These are phyloP conservation scores for Lactarius vividus DNA, from an alignment of 768 basidiomycete species.

Conservation along the genomic window DNA sequence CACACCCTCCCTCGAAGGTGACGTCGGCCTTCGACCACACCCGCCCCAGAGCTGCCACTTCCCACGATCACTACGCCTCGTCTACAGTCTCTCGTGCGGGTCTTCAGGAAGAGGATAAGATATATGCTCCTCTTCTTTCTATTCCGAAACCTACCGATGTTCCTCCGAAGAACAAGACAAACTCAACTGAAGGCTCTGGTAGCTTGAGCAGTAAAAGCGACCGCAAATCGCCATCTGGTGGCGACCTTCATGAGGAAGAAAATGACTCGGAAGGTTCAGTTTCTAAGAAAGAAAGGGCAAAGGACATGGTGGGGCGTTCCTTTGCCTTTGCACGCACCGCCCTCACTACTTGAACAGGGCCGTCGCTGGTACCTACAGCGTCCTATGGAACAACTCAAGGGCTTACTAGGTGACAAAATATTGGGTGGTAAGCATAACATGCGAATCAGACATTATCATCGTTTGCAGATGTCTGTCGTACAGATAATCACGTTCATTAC, in stretches of 20 bases:
- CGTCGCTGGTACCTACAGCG: constrained; percentile 26
- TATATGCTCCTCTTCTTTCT: constrained; percentile 16
- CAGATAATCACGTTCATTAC: constrained; percentile 9
- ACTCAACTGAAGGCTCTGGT: background rate
- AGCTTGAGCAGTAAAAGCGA: constrained; percentile 1
- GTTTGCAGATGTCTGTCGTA: background rate
- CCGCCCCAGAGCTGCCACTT: background rate
- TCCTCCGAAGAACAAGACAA: background rate
- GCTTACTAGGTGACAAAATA: constrained; percentile 24
- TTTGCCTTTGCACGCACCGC: background rate
- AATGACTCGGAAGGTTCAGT: background rate
- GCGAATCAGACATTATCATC: background rate
- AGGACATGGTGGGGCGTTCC: constrained; percentile 13
- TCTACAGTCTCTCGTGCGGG: background rate
- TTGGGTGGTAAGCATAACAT: constrained; percentile 2
- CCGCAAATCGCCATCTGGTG: background rate
- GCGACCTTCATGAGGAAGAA: background rate
- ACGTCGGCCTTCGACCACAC: background rate
- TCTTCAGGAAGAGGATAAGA: background rate
- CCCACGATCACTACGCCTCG: background rate
- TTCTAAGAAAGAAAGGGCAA: constrained; percentile 13
- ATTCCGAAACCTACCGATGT: constrained; percentile 1
- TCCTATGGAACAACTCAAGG: constrained; percentile 27
- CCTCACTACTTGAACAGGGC: constrained; percentile 14
- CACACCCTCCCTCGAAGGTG: background rate